A percentile compares a stretch with the other conserved stretches of the same genome.
Conservation (phyloP, 139 green algal genomes). For the Volvox africanus region DNA sequence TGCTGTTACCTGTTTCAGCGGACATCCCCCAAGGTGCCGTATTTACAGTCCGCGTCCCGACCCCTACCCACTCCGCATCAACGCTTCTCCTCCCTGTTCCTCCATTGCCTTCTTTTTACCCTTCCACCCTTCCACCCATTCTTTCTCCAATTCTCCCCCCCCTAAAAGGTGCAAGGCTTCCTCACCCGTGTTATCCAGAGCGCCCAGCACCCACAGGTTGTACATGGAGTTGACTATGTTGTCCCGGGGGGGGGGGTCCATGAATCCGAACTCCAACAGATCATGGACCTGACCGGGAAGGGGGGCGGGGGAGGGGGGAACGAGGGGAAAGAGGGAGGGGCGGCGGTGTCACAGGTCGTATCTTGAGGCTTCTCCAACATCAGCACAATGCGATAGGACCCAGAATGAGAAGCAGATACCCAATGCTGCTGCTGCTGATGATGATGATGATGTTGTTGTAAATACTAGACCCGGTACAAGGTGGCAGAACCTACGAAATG, state of each 20-base stretch:
- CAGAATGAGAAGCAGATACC: too few relatives aligned
- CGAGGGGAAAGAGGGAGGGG: not conserved
- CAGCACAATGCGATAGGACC: too few relatives aligned
- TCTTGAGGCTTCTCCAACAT: too few relatives aligned
- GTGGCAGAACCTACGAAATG: too few relatives aligned
- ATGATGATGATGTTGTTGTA: too few relatives aligned
- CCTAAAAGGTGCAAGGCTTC: not conserved
- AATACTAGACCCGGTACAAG: too few relatives aligned
- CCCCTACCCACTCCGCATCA: not conserved
- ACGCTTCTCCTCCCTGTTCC: too few relatives aligned
- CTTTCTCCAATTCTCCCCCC: not conserved
- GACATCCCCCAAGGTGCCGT: too few relatives aligned
- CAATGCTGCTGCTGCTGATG: too few relatives aligned
- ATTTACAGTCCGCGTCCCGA: too few relatives aligned
- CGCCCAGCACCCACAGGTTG: slow-evolving; percentile 92
- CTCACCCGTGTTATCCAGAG: slow-evolving; percentile 69
- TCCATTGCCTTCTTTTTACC: not conserved
- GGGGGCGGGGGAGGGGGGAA: not conserved
- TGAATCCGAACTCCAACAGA: slow-evolving; percentile 98
- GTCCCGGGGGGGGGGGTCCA: slow-evolving; percentile 91
- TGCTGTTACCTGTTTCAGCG: too few relatives aligned
- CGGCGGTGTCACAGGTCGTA: not conserved
- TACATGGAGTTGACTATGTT: slow-evolving; percentile 99
- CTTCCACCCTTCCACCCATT: not conserved
- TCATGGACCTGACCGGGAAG: slow-evolving; percentile 82